Evolutionary conservation across 805 yeast species (phyloP), one percentile per base, ranked within the genome.

Genomic region (Lipomyces spencermartinsiae): DNA sequence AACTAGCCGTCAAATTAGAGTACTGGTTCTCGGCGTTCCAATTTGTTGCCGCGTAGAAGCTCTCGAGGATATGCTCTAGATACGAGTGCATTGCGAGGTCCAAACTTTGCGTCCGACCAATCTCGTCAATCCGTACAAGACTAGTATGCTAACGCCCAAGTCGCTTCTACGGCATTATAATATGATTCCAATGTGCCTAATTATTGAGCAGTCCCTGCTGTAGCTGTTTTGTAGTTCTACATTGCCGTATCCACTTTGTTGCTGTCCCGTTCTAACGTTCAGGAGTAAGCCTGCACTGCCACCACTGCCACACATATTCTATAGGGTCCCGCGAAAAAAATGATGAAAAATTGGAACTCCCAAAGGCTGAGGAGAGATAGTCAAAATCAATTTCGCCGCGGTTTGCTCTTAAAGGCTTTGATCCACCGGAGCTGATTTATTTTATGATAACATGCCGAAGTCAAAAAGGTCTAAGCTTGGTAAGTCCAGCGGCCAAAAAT

Each of bases 381-480:
- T 19, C 22, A n/a, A 43, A 6, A 6, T 16, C 49, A 43, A 43
- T 9, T 16, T n/a, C 49, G 49, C 29, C 3, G 29, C 29, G 5
- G 4, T 16, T 37, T 37, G 43, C 16, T 12, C 43, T 12, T 37
- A 37, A 16, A 9, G 14, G 43, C 12, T 4, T 12, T 37, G 16
- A 16, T 14, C 22, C 4, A 43, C 22, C 10, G 49, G 49, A 9
- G 55, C 33, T 58, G 37, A 31, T 54, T n/a, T 22, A 22, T 5
- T 7, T 29, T 34, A 43, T 43, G n/a, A 6, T n/a, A 62, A 19
- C 67, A 94, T 94, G 99, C 98, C 99, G 71, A 92, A 97, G 86
- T 93, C 98, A 49, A 93, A 89, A 79, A 94, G 98, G 86, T 90
- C 97, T 74, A 95, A 92, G 88, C 89, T 93, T 74, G 71, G 80